A percentile compares a stretch with the other conserved stretches of the same genome.
phyloP scores from a whole-genome alignment of 2,329 filamentous ascomycete genomes.

The Didymella lethalis region DNA sequence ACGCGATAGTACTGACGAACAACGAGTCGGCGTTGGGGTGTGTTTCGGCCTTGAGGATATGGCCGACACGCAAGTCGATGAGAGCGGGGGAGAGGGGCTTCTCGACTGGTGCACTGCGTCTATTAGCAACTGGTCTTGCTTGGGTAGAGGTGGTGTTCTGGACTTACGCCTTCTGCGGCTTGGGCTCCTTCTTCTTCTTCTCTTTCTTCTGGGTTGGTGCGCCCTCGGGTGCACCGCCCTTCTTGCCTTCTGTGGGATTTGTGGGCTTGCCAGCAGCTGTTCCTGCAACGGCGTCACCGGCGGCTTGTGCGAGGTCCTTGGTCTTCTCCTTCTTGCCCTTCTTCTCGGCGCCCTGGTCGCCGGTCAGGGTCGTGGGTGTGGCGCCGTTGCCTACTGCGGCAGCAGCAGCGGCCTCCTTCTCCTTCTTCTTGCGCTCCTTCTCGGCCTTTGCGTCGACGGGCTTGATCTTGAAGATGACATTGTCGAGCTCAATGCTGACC shows the following conservation, averaged over 20 bases:
- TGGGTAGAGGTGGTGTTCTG: background rate
- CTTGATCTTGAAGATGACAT: slow-evolving; percentile 86
- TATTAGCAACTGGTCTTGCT: slow-evolving; percentile 34
- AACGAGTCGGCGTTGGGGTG: slow-evolving; percentile 97
- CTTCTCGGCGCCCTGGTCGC: slow-evolving; percentile 50
- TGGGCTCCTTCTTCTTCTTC: slow-evolving; percentile 88
- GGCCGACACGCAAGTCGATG: slow-evolving; percentile 94
- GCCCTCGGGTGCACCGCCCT: slow-evolving; percentile 49
- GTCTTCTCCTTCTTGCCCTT: slow-evolving; percentile 56
- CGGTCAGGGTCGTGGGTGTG: slow-evolving; percentile 50
- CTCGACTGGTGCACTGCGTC: slow-evolving; percentile 62
- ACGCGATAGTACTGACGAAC: slow-evolving; percentile 93
- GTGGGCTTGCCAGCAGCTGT: slow-evolving; percentile 54
- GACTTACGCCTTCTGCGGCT: slow-evolving; percentile 64
- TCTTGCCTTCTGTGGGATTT: slow-evolving; percentile 21
- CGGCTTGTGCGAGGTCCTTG: slow-evolving; percentile 64
- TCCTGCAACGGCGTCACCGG: slow-evolving; percentile 59
- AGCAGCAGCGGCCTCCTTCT: slow-evolving; percentile 73
- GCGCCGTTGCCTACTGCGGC: slow-evolving; percentile 62
- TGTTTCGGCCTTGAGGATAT: slow-evolving; percentile 94
- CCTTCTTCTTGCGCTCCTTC: slow-evolving; percentile 96
- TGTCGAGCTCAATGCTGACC: slow-evolving; percentile 77
- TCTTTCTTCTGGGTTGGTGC: slow-evolving; percentile 70
- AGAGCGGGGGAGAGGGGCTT: slow-evolving; percentile 82
- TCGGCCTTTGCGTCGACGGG: slow-evolving; percentile 90